Conservation (phyloP, 805 yeast species). For the Saccharomycopsis sp. region DNA sequence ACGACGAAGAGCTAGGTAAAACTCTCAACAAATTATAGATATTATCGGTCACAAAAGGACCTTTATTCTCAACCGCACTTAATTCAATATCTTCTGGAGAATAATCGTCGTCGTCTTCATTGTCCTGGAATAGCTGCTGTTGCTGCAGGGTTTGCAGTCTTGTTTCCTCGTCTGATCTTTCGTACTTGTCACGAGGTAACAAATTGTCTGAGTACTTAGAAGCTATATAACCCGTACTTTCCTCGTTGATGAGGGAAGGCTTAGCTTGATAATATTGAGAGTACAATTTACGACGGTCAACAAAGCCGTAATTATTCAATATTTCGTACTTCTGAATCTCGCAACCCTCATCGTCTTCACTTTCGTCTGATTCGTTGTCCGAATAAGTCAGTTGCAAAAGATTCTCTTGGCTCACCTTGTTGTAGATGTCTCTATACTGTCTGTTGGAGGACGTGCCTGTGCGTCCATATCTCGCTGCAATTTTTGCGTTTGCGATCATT, state of each 20-base stretch:
- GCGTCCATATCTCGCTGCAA: background rate
- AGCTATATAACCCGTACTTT: background rate
- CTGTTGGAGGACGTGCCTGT: background rate
- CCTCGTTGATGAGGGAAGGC: conserved; percentile 24
- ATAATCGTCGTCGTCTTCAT: conserved; percentile 24
- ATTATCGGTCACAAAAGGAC: conserved; percentile 34
- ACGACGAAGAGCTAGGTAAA: conserved; percentile 55
- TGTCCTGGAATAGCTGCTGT: conserved; percentile 6
- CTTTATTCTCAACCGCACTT: conserved; percentile 5
- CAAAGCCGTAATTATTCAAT: conserved; percentile 23
- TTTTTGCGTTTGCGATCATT: background rate
- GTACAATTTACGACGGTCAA: conserved; percentile 33
- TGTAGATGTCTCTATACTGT: conserved; percentile 1
- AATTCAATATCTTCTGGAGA: conserved; percentile 18
- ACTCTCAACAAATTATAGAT: conserved; percentile 45
- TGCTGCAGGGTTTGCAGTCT: background rate
- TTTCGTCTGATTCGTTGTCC: conserved; percentile 5
- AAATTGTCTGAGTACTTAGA: too few relatives aligned
- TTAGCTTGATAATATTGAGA: conserved; percentile 21
- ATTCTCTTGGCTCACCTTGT: conserved; percentile 8
- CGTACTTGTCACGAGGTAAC: background rate
- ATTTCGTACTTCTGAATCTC: conserved; percentile 2
- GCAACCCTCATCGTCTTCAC: background rate
- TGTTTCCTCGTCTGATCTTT: background rate
- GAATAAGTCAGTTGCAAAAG: conserved; percentile 9